Evolutionary conservation across 2,329 filamentous ascomycete genomes (phyloP).

Genomic region (Colletotrichum trifolii): DNA sequence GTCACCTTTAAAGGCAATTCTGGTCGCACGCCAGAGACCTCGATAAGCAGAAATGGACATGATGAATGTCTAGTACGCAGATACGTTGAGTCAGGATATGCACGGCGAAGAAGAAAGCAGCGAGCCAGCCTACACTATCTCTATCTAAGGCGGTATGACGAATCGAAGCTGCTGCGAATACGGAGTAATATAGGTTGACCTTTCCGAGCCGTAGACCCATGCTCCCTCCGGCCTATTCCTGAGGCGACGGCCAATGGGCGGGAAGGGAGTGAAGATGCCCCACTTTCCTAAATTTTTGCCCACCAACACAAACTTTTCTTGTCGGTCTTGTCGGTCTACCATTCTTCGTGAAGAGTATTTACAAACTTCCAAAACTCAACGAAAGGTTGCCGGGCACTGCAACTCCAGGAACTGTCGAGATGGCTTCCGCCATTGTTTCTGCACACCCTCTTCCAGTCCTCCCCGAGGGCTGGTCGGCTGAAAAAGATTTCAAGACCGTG

Average conservation of each 20-base stretch:
- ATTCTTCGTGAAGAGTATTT: background rate
- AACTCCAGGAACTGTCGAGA: constrained; percentile 49
- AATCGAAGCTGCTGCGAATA: no score
- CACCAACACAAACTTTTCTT: background rate
- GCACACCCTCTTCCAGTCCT: constrained; percentile 78
- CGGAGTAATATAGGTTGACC: no score
- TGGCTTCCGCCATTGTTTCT: constrained; percentile 73
- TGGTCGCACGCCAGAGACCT: constrained; percentile 81
- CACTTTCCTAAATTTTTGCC: constrained; percentile 23
- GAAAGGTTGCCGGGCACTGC: constrained; percentile 13
- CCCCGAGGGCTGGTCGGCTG: constrained; percentile 82
- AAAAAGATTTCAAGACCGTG: constrained; percentile 92
- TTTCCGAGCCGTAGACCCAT: no score
- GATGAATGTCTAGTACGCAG: background rate
- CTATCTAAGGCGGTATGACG: no score
- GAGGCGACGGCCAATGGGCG: no score
- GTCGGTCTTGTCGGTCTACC: background rate
- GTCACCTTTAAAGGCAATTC: constrained; percentile 85
- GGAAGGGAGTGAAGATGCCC: background rate
- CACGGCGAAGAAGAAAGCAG: background rate
- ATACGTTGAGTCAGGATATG: background rate
- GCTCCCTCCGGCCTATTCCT: no score
- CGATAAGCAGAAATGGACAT: constrained; percentile 85
- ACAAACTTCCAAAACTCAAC: background rate
- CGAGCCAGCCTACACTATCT: no score